Evolutionary conservation across 495 filamentous ascomycete species (phyloP).

Genomic region (Poronia punctata): DNA sequence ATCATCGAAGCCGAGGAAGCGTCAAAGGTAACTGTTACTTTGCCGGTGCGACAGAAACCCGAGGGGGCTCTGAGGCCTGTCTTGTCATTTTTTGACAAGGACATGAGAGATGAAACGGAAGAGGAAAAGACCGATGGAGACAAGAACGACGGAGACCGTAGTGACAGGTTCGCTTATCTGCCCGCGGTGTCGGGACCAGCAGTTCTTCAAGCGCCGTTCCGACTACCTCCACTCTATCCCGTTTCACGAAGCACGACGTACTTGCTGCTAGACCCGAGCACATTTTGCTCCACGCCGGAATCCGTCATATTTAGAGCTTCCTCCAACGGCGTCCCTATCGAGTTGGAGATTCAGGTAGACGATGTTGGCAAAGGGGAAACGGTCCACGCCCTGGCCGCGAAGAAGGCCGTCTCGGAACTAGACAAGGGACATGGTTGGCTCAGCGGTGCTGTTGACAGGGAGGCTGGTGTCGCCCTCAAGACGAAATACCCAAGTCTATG

Average conservation of each 20-base stretch:
- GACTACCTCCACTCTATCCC: constrained; percentile 54
- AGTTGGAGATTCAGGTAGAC: constrained; percentile 42
- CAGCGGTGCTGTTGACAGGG: constrained; percentile 37
- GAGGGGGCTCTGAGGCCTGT: neutral
- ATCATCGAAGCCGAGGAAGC: constrained; percentile 46
- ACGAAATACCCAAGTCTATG: constrained; percentile 41
- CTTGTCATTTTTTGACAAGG: constrained; percentile 52
- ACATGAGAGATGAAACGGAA: constrained; percentile 33
- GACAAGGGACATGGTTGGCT: constrained; percentile 65
- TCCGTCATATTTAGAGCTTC: constrained; percentile 52
- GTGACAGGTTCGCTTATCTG: constrained; percentile 21
- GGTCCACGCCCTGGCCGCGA: constrained; percentile 62
- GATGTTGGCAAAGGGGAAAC: constrained; percentile 42
- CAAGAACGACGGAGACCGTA: neutral
- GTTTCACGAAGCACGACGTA: constrained; percentile 60
- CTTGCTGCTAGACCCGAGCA: constrained; percentile 48
- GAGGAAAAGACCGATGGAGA: constrained; percentile 12
- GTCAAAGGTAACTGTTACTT: constrained; percentile 23
- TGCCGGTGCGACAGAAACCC: constrained; percentile 1
- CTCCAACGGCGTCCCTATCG: constrained; percentile 46
- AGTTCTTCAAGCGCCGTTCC: constrained; percentile 53
- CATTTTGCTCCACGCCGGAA: constrained; percentile 38
- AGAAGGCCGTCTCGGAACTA: constrained; percentile 59
- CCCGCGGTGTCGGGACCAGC: constrained; percentile 45
- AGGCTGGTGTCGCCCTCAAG: constrained; percentile 36